These are phyloP conservation scores for Blastobotrys terrestris DNA, from an alignment of 805 yeast genomes.

Conservation along the genomic window DNA sequence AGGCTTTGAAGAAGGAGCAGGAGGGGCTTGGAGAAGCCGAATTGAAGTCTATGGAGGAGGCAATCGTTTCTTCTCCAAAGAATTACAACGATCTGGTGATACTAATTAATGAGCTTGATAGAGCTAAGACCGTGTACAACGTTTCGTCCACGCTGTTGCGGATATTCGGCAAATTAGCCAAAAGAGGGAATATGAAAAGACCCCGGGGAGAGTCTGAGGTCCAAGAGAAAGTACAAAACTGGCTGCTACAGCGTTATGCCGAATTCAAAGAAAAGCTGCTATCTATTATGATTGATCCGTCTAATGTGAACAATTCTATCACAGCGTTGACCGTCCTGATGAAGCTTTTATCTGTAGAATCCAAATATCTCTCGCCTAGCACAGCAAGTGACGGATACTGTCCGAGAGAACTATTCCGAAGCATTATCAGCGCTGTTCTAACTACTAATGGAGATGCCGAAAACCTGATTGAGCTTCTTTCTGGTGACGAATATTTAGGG, in stretches of 20 bases:
- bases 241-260: constrained; percentile 58
- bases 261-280: constrained; percentile 43
- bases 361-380: constrained; percentile 49
- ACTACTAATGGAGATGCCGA: constrained; percentile 28
- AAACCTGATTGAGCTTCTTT: constrained; percentile 45
- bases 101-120: constrained; percentile 38
- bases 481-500: constrained; percentile 46
- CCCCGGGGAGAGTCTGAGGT: constrained; percentile 36
- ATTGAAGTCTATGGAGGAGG: constrained; percentile 14
- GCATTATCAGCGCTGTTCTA: constrained; percentile 34
- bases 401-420: constrained; percentile 48
- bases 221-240: constrained; percentile 45
- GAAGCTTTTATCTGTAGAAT: constrained; percentile 41
- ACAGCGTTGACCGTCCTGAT: constrained; percentile 22
- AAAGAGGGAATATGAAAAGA: constrained; percentile 36
- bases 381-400: constrained; percentile 50
- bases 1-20: not conserved
- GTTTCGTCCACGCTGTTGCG: constrained; percentile 35
- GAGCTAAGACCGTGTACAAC: constrained; percentile 5
- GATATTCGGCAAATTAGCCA: constrained; percentile 44
- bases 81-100: constrained; percentile 49
- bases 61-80: constrained; percentile 40
- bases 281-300: constrained; percentile 32
- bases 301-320: constrained; percentile 11
- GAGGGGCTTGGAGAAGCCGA: constrained; percentile 6